Evolutionary conservation across 768 basidiomycete species (phyloP).

Genomic region (Leccinum ochraceum): DNA sequence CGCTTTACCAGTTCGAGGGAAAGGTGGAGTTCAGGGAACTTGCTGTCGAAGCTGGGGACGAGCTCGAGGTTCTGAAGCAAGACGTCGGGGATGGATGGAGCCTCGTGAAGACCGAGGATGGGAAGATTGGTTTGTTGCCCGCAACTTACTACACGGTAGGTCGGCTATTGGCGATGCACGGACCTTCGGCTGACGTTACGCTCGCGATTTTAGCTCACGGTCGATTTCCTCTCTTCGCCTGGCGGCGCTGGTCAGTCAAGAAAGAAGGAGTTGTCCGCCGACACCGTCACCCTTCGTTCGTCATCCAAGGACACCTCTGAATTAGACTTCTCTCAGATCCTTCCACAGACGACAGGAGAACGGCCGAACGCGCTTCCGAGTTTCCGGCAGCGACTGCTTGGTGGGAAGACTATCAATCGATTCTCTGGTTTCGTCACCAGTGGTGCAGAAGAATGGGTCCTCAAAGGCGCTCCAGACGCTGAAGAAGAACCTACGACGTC

Average conservation of each 20-base stretch:
- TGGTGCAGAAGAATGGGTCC: constrained; percentile 80
- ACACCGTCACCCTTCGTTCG: constrained; percentile 51
- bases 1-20: constrained; percentile 73
- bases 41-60: constrained; percentile 65
- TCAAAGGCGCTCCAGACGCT: constrained; percentile 53
- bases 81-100: constrained; percentile 82
- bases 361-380: constrained; percentile 60
- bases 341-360: constrained; percentile 72
- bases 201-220: constrained; percentile 53
- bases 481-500: constrained; percentile 32
- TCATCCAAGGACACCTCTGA: constrained; percentile 31
- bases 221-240: constrained; percentile 58
- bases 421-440: constrained; percentile 86
- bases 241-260: constrained; percentile 24
- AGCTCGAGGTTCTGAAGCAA: constrained; percentile 69
- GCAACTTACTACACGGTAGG: constrained; percentile 71
- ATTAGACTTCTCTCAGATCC: constrained; percentile 41
- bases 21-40: constrained; percentile 76
- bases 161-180: constrained; percentile 8
- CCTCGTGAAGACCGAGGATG: constrained; percentile 56
- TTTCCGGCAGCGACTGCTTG: constrained; percentile 69
- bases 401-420: constrained; percentile 79
- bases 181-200: neutral
- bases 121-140: constrained; percentile 70
- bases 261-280: constrained; percentile 39